Conservation (phyloP, 2,329 filamentous ascomycete species). For the Tolypocladium endophyticum region DNA sequence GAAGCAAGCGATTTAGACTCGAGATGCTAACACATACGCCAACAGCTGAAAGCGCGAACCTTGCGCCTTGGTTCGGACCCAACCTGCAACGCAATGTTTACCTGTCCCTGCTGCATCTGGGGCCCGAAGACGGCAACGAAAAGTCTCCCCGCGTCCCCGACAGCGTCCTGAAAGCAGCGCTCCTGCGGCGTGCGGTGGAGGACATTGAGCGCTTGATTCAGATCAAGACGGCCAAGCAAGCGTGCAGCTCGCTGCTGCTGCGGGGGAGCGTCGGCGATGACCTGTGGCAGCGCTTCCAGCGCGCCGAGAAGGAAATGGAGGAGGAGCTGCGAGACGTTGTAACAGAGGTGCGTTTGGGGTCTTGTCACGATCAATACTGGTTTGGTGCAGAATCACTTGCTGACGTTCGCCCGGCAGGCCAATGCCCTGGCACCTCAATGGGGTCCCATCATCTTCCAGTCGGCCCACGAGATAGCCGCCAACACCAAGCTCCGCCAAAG, state of each 20-base stretch:
- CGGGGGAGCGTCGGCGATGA: constrained; percentile 92
- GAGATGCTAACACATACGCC: constrained; percentile 2
- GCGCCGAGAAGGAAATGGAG: constrained; percentile 96
- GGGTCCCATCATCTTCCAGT: constrained; percentile 95
- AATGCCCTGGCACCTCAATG: constrained; percentile 82
- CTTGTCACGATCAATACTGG: neutral
- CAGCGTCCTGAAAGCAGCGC: constrained; percentile 74
- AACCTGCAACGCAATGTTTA: constrained; percentile 93
- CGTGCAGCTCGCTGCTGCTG: constrained; percentile 72
- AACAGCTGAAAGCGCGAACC: constrained; percentile 65
- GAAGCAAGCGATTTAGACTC: neutral
- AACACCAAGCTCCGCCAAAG: constrained; percentile 68
- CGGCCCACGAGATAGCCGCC: constrained; percentile 88
- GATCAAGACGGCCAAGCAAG: constrained; percentile 79
- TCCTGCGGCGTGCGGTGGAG: constrained; percentile 80
- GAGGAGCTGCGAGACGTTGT: constrained; percentile 92
- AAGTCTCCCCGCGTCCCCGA: constrained; percentile 67
- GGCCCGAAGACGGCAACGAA: constrained; percentile 49
- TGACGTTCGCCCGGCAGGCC: constrained; percentile 44
- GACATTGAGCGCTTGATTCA: constrained; percentile 89
- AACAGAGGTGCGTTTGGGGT: constrained; percentile 54
- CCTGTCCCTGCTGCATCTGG: constrained; percentile 78
- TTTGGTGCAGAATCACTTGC: neutral
- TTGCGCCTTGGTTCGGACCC: constrained; percentile 88
- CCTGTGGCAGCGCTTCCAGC: constrained; percentile 81